Base-by-base conservation (phyloP, 805 yeast species). In the Lachancea thermotolerans region DNA sequence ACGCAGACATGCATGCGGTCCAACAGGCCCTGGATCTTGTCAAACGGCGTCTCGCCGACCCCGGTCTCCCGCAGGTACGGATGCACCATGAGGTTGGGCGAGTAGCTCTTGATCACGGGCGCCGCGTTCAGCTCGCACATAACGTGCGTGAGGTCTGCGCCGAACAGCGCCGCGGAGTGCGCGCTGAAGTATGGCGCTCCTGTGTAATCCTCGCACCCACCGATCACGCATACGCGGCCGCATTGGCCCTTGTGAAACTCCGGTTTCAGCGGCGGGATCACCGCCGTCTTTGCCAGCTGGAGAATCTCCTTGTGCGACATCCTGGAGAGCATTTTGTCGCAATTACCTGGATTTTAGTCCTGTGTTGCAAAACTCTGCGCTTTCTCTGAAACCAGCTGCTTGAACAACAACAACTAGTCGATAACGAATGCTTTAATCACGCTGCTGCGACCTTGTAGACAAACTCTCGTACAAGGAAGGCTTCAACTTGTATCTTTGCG, bases 181-280 rank as follows among this genome's bases (percentile, higher is more conserved):
- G 95, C 85, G 31, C 95, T 76, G 62, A 93, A 93, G 64, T 73
- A 93, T 1, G 98, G 98, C 0, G 99, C 99, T 0, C 99, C 99
- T 0, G 97, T 90, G 62, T 89, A 91, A 62, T 91, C 97, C 62
- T 85, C 90, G 62, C 93, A 82, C 1, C 99, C 99, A 17, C 99
- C 99, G 50, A 91, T 76, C 0, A 91, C 86, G 10, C 82, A 87
- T 2, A 91, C 71, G 47, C 87, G 74, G 5, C 98, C 98, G 5
- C 79, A 73, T 62, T 91, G 98, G 17, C 99, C 99, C 63, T 91
- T 91, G 67, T 91, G 83, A 61, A 85, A 84, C 12, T 60, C 56
- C 4, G 85, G 78, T 2, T 74, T 66, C 30, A 90, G 66, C 2
- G 96, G 97, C 34, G 95, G 96, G 9, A 91, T 72, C 31, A 88